Evolutionary conservation across 148 eudicot genomes (phyloP), one percentile per base, ranked within the genome.

Genomic region (Gaultheria prostrata): DNA sequence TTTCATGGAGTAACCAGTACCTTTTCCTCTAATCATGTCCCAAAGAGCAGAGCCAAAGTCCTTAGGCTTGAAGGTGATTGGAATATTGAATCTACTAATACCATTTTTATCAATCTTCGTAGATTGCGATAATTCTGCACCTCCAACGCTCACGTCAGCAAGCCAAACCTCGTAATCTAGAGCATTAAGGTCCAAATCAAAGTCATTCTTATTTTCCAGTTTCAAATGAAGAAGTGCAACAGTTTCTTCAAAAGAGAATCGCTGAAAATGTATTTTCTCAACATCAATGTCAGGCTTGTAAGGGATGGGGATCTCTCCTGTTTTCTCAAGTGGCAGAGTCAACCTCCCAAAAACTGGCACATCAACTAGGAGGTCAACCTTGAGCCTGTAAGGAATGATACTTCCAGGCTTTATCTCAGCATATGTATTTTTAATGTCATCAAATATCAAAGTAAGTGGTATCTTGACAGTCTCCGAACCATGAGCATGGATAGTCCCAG

Each of bases 1-100:
- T 86, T 94, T 94, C 93, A 96, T 93, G 82, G 91, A 17, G 84
- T 96, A 96, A 33, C 98, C 97, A 83, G 96, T 93, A 7, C 96
- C 98, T 86, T 81, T 93, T 79, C 99, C 98, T 85, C 98, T 90
- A 11, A 97, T 97, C 94, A 97, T 93, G 83, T 94, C 97, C 98
- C 99, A 97, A 67, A 97, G 87, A 65, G 96, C 95, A 50, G 97
- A 93, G n/a, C 98, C 97, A 84, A 89, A 92, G 26, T 95, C 96
- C 90, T 94, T 97, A 13, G 99, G 98, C 87, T 92, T 92, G 82
- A 97, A 97, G 50, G 94, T 91, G 80, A 97, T 87, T 0, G 99
- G 99, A 87, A 94, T 85, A 14, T 95, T 84, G 50, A 97, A 81
- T 72, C 84, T 82, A 65, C 87, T 86, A 45, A 90, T 83, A 48